Conservation (phyloP, 2,329 filamentous ascomycete species). For the Magnaporthiopsis rhizophila region DNA sequence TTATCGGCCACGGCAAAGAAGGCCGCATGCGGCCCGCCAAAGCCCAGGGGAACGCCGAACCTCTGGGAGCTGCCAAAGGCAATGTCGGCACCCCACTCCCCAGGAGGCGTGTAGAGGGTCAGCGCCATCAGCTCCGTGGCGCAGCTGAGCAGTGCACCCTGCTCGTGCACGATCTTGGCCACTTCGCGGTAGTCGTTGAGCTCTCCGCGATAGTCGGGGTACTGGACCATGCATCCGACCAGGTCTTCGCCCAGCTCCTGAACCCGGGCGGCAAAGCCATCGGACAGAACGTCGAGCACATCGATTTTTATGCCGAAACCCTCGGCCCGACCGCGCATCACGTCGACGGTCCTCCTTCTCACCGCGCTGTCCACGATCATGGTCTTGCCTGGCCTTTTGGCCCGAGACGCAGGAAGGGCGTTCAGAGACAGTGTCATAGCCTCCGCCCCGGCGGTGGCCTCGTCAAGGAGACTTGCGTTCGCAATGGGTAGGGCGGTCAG, state of each 20-base stretch:
- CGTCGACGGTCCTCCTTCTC: constrained; percentile 78
- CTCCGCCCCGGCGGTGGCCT: constrained; percentile 86
- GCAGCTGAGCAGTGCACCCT: constrained; percentile 73
- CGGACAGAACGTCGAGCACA: constrained; percentile 60
- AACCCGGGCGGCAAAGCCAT: constrained; percentile 53
- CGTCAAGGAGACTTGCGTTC: constrained; percentile 86
- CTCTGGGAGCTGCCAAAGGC: constrained; percentile 90
- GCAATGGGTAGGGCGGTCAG: constrained; percentile 80
- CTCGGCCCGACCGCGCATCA: constrained; percentile 76
- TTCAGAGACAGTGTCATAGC: constrained; percentile 92
- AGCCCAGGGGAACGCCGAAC: constrained; percentile 86
- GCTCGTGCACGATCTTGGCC: constrained; percentile 68
- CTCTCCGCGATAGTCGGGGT: constrained; percentile 81
- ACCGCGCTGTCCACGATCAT: constrained; percentile 77
- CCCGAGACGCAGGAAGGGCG: constrained; percentile 59
- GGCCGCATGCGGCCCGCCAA: constrained; percentile 89
- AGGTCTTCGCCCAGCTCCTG: constrained; percentile 71
- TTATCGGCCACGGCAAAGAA: constrained; percentile 92
- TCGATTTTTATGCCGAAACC: constrained; percentile 84
- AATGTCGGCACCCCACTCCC: constrained; percentile 91
- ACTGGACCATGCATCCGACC: constrained; percentile 88
- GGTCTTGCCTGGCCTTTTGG: constrained; percentile 68
- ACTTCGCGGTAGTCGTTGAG: constrained; percentile 67
- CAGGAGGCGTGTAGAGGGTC: constrained; percentile 80
- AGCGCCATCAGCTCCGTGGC: constrained; percentile 85